phyloP scores from a whole-genome alignment of 1,139 yeast species.

The Kluyveromyces marxianus region DNA sequence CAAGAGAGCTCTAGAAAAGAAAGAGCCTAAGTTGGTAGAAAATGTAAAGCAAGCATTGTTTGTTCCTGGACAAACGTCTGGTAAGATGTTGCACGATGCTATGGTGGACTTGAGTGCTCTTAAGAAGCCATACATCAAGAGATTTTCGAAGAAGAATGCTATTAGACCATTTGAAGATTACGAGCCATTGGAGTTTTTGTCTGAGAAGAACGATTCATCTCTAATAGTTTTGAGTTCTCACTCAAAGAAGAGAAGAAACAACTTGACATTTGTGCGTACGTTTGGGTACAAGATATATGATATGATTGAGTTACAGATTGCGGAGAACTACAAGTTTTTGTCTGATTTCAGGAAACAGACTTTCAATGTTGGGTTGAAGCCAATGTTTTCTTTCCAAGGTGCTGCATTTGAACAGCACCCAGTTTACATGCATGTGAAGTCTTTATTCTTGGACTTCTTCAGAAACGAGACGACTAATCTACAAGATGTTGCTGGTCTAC shows the following conservation, averaged over 20 bases:
- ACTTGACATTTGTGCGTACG: conserved; percentile 79
- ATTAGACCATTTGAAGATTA: conserved; percentile 91
- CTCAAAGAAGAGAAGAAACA: conserved; percentile 91
- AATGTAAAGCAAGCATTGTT: conserved; percentile 86
- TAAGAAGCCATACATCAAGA: conserved; percentile 85
- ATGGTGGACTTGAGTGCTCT: conserved; percentile 85
- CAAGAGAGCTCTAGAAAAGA: conserved; percentile 86
- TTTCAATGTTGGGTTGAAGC: conserved; percentile 84
- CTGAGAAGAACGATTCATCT: conserved; percentile 91
- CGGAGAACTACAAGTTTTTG: conserved; percentile 60
- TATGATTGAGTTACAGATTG: conserved; percentile 83
- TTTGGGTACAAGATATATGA: conserved; percentile 87
- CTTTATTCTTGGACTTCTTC: conserved; percentile 84
- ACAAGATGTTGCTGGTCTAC: conserved; percentile 92
- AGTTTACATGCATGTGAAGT: conserved; percentile 74
- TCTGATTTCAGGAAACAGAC: conserved; percentile 76
- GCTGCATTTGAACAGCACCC: conserved; percentile 88
- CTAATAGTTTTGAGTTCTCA: conserved; percentile 73
- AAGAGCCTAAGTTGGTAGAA: conserved; percentile 82
- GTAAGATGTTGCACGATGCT: conserved; percentile 75
- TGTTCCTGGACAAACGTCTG: conserved; percentile 82
- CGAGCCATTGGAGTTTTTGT: conserved; percentile 76
- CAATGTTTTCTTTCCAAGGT: conserved; percentile 91
- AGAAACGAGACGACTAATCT: conserved; percentile 77
- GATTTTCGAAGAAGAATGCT: conserved; percentile 82